These are phyloP conservation scores for Pseudovirgaria hyperparasitica DNA, from an alignment of 2,329 filamentous ascomycete species.

Conservation along the genomic window DNA sequence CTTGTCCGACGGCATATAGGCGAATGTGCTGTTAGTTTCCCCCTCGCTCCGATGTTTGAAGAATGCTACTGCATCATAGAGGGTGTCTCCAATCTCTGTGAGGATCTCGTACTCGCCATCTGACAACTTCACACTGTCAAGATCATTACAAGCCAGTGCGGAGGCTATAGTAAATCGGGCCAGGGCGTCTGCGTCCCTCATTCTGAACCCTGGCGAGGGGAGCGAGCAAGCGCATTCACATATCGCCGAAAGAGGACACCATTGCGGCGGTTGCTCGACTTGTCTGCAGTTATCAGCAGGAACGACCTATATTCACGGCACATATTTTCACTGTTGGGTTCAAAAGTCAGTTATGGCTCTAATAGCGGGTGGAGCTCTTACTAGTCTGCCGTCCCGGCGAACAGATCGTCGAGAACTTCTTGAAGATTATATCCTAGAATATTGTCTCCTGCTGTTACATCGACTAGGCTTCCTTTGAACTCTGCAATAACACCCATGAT, in stretches of 20 bases:
- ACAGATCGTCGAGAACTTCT: too few species aligned
- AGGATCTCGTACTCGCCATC: slow-evolving; percentile 3
- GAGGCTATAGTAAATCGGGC: slow-evolving; percentile 18
- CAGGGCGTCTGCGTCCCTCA: slow-evolving; percentile 22
- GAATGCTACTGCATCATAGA: slow-evolving; percentile 22
- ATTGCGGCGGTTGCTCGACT: slow-evolving; percentile 6
- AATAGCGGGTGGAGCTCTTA: too few species aligned
- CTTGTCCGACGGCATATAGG: slow-evolving; percentile 13
- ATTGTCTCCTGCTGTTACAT: slow-evolving; percentile 6
- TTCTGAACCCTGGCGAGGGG: slow-evolving; percentile 17
- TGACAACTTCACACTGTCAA: slow-evolving; percentile 13
- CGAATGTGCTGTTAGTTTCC: slow-evolving; percentile 22
- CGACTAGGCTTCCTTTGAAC: slow-evolving; percentile 8
- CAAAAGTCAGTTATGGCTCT: too few species aligned
- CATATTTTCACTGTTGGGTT: slow-evolving; percentile 8
- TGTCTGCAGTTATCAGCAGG: slow-evolving; percentile 8
- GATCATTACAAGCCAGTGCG: slow-evolving; percentile 20
- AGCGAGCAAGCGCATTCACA: slow-evolving; percentile 12
- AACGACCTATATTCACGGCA: slow-evolving; percentile 9
- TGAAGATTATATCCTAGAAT: slow-evolving; percentile 7
- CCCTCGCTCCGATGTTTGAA: slow-evolving; percentile 22
- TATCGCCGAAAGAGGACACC: slow-evolving; percentile 17
- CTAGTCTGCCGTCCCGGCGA: too few species aligned
- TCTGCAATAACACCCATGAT: slow-evolving; percentile 12
- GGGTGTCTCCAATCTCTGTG: slow-evolving; percentile 14